Base-by-base conservation (phyloP, 495 filamentous ascomycete species). In the Tuber umbilicatum region DNA sequence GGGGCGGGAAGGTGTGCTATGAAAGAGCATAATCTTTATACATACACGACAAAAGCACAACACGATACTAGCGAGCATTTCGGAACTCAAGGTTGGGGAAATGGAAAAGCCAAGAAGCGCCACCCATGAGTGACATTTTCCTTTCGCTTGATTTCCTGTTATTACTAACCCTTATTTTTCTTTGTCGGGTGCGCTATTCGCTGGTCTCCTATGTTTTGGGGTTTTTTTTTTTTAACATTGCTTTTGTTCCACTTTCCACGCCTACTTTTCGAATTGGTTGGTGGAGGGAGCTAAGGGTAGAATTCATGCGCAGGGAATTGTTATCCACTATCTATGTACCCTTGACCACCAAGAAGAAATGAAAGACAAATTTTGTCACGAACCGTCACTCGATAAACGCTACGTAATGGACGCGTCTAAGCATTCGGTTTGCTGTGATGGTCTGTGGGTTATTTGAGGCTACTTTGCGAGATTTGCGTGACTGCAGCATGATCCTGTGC, bases 41-140 rank as follows among this genome's bases (percentile, higher is more conserved):
- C 42, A 47, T 70, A 74, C 55, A 75, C 74, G 73, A 68, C 74
- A 76, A 75, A 76, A 55, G 45, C 73, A 67, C 73, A 74, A 74
- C 75, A 64, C 55, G 55, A 43, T 70, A 75, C 64, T 68, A 75
- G 70, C 75, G 73, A 75, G 45, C 42, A 38, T 70, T 76, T 70
- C 60, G 73, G 40, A 45, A 68, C 75, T 70, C 67, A 38, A 67
- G 35, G 38, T 64, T 16, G 55, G 27, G 55, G 55, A 64, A 64
- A 35, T 72, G 68, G 73, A 50, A 72, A 70, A 74, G 64, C 50
- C 45, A 69, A 47, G 75, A 73, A 72, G 37, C 17, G 39, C 40
- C 39, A 35, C 55, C 23, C 40, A 70, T 73, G 47, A 43, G 73
- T 75, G 37, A 37, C 68, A 43, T 50, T 76, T 71, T 78, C 68